phyloP scores from a whole-genome alignment of 305 asterid genomes.

The Solanum hybrid region DNA sequence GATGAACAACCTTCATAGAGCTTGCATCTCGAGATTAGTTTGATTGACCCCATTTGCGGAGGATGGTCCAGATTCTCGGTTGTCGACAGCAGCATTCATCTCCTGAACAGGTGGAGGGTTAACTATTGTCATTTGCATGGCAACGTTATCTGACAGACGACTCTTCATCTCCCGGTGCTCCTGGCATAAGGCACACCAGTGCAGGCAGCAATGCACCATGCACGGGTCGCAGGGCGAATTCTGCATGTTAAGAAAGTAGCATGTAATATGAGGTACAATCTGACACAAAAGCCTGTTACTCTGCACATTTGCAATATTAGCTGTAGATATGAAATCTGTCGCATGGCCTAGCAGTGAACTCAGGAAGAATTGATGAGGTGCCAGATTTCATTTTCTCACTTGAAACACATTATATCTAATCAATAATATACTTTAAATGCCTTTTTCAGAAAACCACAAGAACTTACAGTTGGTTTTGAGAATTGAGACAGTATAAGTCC shows the following conservation, averaged over 20 bases:
- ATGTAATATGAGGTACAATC: neutral
- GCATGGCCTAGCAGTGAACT: neutral
- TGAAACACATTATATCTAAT: neutral
- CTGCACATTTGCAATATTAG: neutral
- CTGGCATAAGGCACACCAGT: slow-evolving; percentile 97
- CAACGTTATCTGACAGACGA: slow-evolving; percentile 56
- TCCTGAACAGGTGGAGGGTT: slow-evolving; percentile 90
- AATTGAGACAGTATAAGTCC: neutral
- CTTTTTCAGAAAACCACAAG: neutral
- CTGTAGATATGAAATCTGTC: neutral
- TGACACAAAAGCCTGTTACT: neutral
- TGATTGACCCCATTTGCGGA: slow-evolving; percentile 38
- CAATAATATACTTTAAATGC: neutral
- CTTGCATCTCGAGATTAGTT: slow-evolving; percentile 69
- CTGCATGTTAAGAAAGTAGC: slow-evolving; percentile 29
- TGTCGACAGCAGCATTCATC: slow-evolving; percentile 40
- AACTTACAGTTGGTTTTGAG: neutral
- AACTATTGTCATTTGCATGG: slow-evolving; percentile 70
- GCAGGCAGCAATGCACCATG: slow-evolving; percentile 92
- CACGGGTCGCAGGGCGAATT: slow-evolving; percentile 95
- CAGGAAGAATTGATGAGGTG: neutral
- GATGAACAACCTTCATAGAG: slow-evolving; percentile 22
- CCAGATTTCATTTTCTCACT: neutral
- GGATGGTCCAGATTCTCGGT: slow-evolving; percentile 30
- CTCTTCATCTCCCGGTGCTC: slow-evolving; percentile 92